Percentiles rank a stretch among this genome's conserved stretches.
Conservation (phyloP, 768 basidiomycete genomes). For the Trametes sanguinea region DNA sequence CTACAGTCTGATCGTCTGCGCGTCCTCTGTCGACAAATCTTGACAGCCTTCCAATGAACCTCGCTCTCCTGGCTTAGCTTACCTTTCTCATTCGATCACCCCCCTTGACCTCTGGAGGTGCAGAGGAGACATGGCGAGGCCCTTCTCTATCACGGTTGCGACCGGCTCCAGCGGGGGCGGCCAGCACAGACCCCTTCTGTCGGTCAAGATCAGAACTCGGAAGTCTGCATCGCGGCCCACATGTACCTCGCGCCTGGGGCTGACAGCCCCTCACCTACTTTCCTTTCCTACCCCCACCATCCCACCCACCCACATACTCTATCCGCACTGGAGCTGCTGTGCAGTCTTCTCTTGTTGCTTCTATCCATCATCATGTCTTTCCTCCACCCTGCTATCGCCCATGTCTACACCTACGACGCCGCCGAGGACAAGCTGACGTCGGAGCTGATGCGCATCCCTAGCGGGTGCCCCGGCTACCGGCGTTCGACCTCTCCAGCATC, state of each 20-base stretch:
- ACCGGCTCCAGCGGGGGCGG: too few species aligned
- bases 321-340: slow-evolving; percentile 2
- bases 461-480: neutral
- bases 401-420: slow-evolving; percentile 13
- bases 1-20: too few species aligned
- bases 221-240: too few species aligned
- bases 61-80: too few species aligned
- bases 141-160: too few species aligned
- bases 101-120: too few species aligned
- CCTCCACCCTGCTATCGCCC: neutral
- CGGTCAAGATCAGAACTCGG: too few species aligned
- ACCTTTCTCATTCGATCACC: too few species aligned
- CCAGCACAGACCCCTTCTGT: too few species aligned
- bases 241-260: neutral
- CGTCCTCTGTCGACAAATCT: too few species aligned
- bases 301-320: neutral
- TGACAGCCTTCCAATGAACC: too few species aligned
- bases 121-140: too few species aligned
- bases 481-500: neutral
- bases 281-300: slow-evolving; percentile 4
- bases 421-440: slow-evolving; percentile 4
- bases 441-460: slow-evolving; percentile 10
- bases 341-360: neutral
- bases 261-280: neutral
- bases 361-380: neutral